Evolutionary conservation across 2,329 filamentous ascomycete genomes (phyloP).

Genomic region (Monosporascus cannonballus): DNA sequence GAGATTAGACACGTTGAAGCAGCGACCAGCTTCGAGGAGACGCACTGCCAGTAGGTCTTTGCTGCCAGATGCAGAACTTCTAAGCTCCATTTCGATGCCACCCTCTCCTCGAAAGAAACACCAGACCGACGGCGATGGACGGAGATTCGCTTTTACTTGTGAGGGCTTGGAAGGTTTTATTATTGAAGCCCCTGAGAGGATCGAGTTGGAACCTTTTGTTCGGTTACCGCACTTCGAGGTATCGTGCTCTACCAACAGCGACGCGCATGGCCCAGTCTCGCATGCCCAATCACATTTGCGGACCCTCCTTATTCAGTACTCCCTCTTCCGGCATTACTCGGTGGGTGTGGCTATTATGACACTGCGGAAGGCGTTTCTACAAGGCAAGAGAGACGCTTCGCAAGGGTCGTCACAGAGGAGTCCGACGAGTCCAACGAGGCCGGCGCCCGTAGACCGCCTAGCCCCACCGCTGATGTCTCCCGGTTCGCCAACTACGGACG

Average conservation of each 20-base stretch:
- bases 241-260: slow-evolving; percentile 76
- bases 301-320: slow-evolving; percentile 79
- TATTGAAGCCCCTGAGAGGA: slow-evolving; percentile 77
- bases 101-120: slow-evolving; percentile 47
- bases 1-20: slow-evolving; percentile 58
- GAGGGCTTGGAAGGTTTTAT: slow-evolving; percentile 85
- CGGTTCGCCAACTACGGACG: slow-evolving; percentile 22
- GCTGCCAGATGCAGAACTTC: slow-evolving; percentile 61
- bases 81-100: slow-evolving; percentile 43
- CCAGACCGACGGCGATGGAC: slow-evolving; percentile 62
- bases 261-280: slow-evolving; percentile 80
- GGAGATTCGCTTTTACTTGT: slow-evolving; percentile 73
- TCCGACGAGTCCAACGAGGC: slow-evolving; percentile 20
- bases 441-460: slow-evolving; percentile 24
- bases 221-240: slow-evolving; percentile 83
- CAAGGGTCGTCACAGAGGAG: slow-evolving; percentile 18
- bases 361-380: slow-evolving; percentile 62
- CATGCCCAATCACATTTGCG: slow-evolving; percentile 79
- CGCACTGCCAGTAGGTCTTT: slow-evolving; percentile 69
- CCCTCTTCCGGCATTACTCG: slow-evolving; percentile 87
- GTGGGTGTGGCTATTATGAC: slow-evolving; percentile 76
- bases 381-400: slow-evolving; percentile 37
- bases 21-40: slow-evolving; percentile 53
- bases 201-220: slow-evolving; percentile 81
- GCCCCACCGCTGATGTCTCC: slow-evolving; percentile 31